Conservation (phyloP, 257 asterid species). For the Perilla frutescens region DNA sequence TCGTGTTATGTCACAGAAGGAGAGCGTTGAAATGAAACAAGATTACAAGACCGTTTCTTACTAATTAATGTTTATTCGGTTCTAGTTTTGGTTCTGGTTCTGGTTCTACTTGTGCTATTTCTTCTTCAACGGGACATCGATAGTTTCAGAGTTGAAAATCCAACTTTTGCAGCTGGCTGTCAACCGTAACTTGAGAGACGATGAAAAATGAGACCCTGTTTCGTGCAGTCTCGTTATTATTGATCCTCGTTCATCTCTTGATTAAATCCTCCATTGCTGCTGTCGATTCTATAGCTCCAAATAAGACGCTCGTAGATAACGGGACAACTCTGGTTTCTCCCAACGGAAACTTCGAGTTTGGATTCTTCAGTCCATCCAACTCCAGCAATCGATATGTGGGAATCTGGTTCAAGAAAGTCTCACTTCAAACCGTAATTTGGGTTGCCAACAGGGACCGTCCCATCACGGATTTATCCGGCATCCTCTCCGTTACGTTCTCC, state of each 20-base stretch:
- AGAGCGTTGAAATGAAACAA: too few relatives aligned
- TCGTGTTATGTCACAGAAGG: too few relatives aligned
- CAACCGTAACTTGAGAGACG: background rate
- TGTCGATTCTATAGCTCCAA: conserved; percentile 12
- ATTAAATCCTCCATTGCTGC: conserved; percentile 18
- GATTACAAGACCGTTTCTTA: too few relatives aligned
- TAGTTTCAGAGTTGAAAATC: too few relatives aligned
- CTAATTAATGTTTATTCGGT: too few relatives aligned
- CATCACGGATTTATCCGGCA: conserved; percentile 55
- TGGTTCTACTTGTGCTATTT: too few relatives aligned
- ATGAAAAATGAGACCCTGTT: conserved; percentile 26
- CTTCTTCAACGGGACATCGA: too few relatives aligned
- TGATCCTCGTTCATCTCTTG: background rate
- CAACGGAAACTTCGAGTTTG: conserved; percentile 54
- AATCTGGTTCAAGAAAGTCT: conserved; percentile 63
- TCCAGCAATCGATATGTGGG: conserved; percentile 59
- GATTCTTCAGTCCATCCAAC: conserved; percentile 57
- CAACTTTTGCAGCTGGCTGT: background rate
- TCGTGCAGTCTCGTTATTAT: background rate
- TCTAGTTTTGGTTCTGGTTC: too few relatives aligned
- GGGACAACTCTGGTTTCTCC: conserved; percentile 34
- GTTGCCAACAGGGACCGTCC: conserved; percentile 75
- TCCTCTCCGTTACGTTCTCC: conserved; percentile 24
- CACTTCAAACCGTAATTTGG: conserved; percentile 64
- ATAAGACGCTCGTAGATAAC: conserved; percentile 32